Base-by-base conservation (phyloP, 441 rosid species). In the Eruca vesicaria region DNA sequence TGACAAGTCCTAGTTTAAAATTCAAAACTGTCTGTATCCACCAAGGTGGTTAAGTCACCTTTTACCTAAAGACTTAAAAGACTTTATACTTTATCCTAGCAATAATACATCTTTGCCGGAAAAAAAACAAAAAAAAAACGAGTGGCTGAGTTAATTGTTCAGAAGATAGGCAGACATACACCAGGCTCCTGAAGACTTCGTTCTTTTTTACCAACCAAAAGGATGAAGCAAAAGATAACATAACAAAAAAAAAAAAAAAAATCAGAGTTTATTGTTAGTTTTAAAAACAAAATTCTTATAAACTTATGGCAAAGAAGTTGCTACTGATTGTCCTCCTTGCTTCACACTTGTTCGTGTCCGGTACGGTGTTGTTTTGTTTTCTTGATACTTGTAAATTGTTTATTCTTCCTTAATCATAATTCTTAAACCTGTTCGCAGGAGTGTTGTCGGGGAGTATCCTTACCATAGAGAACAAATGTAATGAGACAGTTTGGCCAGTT, bases 401-500 rank as follows among this genome's bases (percentile, higher is more conserved):
- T 48, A 16, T 50, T 18, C 23, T 50, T 19, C 23, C 56, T 5
- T 50, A 41, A 23, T 18, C 19, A 23, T 33, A 3, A 45, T 0
- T 21, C 33, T 66, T 59, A 3, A 45, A 0, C 7, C 21, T 74
- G 4, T 33, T 45, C 5, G 6, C 32, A 68, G 73, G 63, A 35
- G 73, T 68, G 11, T 68, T 75, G 2, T 75, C 73, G 0, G 6
- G 0, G 14, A 75, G 73, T 28, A 61, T 12, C n/a, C 9, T 75
- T 18, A 75, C 68, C 14, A 52, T 75, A 18, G 69, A 75, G 69
- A 75, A 75, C 78, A 75, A 61, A 10, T 75, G 78, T 55, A 52
- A 68, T 0, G 4, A 50, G 20, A 75, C 73, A 18, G 38, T 75
- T 19, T 75, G 78, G 78, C 69, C 78, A 61, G 78, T 68, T 6